Conservation (phyloP, 2,329 filamentous ascomycete species). For the Septoria petroselini region DNA sequence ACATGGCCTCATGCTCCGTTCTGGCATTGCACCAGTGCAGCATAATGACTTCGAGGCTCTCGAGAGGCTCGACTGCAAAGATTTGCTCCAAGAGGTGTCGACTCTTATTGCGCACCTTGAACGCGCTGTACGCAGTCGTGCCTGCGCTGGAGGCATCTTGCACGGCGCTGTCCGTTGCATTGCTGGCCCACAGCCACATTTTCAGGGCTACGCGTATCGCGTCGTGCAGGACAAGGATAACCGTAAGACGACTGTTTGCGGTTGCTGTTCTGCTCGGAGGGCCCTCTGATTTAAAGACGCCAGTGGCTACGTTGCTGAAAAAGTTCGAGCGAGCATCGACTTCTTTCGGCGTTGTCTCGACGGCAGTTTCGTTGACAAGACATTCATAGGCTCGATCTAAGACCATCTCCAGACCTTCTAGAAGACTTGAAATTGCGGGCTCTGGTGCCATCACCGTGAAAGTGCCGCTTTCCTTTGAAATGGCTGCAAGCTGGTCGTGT, state of each 20-base stretch:
- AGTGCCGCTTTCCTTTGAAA: conserved; percentile 49
- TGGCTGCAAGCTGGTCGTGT: conserved; percentile 67
- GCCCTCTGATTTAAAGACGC: conserved; percentile 77
- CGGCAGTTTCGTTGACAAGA: conserved; percentile 71
- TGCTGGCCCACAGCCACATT: conserved; percentile 90
- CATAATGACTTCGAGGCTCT: conserved; percentile 88
- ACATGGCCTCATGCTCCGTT: conserved; percentile 40
- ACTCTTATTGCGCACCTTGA: conserved; percentile 86
- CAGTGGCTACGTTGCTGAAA: conserved; percentile 91
- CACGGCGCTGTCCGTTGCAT: conserved; percentile 54
- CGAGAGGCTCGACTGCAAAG: conserved; percentile 85
- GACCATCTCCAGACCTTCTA: conserved; percentile 91
- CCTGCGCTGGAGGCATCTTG: conserved; percentile 63
- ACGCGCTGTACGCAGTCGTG: conserved; percentile 87
- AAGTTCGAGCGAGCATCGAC: conserved; percentile 76
- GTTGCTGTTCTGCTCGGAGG: conserved; percentile 69
- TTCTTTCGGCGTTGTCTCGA: conserved; percentile 65
- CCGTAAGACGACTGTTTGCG: conserved; percentile 90
- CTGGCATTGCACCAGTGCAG: conserved; percentile 69
- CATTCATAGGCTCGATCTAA: conserved; percentile 83
- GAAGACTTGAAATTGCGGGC: conserved; percentile 46
- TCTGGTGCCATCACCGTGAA: conserved; percentile 27
- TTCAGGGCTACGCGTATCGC: conserved; percentile 86
- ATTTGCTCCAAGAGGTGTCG: conserved; percentile 86
- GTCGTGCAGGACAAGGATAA: conserved; percentile 94